Evolutionary conservation across 352 stramenopile genomes (phyloP).

Genomic region (Pythium brachiatum): DNA sequence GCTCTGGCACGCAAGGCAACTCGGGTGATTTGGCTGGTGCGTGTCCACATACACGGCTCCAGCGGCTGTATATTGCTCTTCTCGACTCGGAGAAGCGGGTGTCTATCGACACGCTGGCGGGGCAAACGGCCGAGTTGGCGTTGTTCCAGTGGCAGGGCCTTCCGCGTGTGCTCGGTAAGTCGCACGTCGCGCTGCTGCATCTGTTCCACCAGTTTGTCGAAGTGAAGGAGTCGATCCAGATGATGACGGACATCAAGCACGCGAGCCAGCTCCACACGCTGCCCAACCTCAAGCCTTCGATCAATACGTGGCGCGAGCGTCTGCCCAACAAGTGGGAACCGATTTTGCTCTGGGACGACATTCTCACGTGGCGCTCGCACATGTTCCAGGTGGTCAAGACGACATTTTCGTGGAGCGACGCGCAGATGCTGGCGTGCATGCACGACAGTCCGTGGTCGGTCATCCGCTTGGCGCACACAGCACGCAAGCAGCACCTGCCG

Average conservation of each 20-base stretch:
- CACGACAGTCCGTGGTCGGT: constrained; percentile 93
- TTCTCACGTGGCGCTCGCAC: constrained; percentile 92
- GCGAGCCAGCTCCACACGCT: constrained; percentile 80
- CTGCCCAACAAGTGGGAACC: constrained; percentile 93
- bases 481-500: constrained; percentile 86
- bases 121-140: constrained; percentile 78
- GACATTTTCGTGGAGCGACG: constrained; percentile 85
- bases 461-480: constrained; percentile 89
- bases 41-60: constrained; percentile 74
- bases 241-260: constrained; percentile 87
- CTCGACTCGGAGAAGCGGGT: constrained; percentile 76
- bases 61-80: constrained; percentile 88
- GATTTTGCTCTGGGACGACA: constrained; percentile 92
- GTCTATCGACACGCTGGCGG: constrained; percentile 60
- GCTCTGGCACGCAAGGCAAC: constrained; percentile 50
- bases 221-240: constrained; percentile 90
- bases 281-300: constrained; percentile 89
- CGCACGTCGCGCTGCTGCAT: constrained; percentile 84
- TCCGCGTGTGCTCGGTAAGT: constrained; percentile 67
- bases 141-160: constrained; percentile 89
- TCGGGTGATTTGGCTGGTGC: constrained; percentile 23
- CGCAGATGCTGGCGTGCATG: constrained; percentile 87
- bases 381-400: constrained; percentile 92
- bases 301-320: constrained; percentile 92
- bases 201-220: constrained; percentile 92